These are phyloP conservation scores for Prunus davidiana DNA, from an alignment of 306 rosid genomes.

Conservation along the genomic window DNA sequence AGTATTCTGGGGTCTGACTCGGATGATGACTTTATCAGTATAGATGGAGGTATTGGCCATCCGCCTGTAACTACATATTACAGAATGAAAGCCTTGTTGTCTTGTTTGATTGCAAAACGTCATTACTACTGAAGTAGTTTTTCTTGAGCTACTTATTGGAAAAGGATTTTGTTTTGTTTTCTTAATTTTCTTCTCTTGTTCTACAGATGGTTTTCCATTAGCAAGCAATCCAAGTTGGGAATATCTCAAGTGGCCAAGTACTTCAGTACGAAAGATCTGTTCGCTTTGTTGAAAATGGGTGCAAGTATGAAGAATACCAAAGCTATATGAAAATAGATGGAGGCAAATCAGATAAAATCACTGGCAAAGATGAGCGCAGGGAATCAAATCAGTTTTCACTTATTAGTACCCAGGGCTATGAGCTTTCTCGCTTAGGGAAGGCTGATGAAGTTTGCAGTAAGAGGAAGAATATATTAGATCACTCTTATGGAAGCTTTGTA, in stretches of 20 bases:
- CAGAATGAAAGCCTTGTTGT: neutral
- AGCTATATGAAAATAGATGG: conserved; percentile 34
- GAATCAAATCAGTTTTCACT: conserved; percentile 34
- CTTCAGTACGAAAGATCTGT: too few species aligned
- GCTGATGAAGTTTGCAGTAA: conserved; percentile 37
- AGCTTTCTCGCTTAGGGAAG: conserved; percentile 43
- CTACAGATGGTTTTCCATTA: conserved; percentile 60
- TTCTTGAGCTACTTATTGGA: too few species aligned
- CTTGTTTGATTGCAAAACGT: too few species aligned
- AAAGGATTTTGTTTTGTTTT: neutral
- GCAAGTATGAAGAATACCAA: too few species aligned
- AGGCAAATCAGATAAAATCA: conserved; percentile 37
- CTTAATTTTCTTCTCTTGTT: neutral
- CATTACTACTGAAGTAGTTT: too few species aligned
- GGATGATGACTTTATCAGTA: too few species aligned
- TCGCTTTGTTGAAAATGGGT: too few species aligned
- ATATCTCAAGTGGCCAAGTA: too few species aligned
- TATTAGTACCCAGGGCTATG: conserved; percentile 28
- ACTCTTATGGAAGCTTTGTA: conserved; percentile 49
- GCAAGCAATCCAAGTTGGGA: conserved; percentile 24
- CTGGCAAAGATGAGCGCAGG: conserved; percentile 28
- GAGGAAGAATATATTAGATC: conserved; percentile 38
- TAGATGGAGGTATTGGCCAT: neutral
- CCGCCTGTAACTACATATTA: neutral
- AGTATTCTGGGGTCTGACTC: too few species aligned